These are phyloP conservation scores for Trypanosoma caninum DNA, from an alignment of 208 protist species.

Conservation along the genomic window DNA sequence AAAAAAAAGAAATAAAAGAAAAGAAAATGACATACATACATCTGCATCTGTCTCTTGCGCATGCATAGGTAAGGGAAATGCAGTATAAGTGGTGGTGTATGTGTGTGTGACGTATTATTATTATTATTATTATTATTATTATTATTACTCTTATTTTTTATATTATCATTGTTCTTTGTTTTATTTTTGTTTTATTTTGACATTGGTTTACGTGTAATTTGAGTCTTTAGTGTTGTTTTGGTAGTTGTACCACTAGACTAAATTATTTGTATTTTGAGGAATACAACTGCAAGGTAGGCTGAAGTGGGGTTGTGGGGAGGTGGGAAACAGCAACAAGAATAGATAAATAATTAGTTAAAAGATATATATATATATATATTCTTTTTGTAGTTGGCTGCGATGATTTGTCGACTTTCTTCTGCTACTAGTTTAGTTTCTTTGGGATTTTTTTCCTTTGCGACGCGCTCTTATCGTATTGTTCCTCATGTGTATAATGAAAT, in stretches of 20 bases:
- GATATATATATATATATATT: constrained; percentile 12
- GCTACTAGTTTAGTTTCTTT: background rate
- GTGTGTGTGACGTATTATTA: background rate
- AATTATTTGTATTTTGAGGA: too few species aligned
- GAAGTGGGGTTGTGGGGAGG: too few species aligned
- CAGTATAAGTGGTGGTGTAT: background rate
- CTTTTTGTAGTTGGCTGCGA: too few species aligned
- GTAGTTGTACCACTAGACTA: too few species aligned
- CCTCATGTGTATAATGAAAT: constrained; percentile 85
- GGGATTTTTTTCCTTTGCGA: background rate
- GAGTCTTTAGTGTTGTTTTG: too few species aligned
- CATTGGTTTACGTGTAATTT: constrained; percentile 3
- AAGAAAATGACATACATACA: background rate
- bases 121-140: background rate
- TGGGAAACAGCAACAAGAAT: background rate
- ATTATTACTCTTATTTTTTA: background rate
- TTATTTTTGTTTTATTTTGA: constrained; percentile 26
- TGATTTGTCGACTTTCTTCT: too few species aligned
- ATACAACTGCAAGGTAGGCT: too few species aligned
- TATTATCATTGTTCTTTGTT: background rate
- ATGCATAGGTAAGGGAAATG: background rate
- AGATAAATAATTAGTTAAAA: background rate
- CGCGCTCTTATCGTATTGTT: constrained; percentile 73
- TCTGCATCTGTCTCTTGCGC: background rate
- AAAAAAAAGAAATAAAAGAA: background rate